These are phyloP conservation scores for Aspergillus conjunctus DNA, from an alignment of 495 filamentous ascomycete species.

Conservation along the genomic window DNA sequence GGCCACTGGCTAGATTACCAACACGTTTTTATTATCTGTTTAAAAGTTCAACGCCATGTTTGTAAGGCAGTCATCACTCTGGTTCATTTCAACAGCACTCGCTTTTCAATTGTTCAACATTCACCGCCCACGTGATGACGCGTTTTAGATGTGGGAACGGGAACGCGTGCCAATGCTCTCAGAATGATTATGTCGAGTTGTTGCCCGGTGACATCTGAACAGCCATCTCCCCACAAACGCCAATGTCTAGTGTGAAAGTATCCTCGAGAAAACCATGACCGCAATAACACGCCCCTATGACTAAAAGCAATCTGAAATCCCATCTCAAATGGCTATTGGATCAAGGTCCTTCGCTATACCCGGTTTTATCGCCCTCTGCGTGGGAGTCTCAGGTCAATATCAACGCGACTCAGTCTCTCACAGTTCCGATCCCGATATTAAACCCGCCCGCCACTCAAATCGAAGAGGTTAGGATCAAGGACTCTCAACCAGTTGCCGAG, in stretches of 20 bases:
- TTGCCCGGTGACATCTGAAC: constrained; percentile 23
- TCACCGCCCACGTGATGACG: constrained; percentile 6
- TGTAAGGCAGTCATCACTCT: too few relatives aligned
- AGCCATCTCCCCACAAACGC: constrained; percentile 13
- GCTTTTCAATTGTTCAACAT: too few relatives aligned
- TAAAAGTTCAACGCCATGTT: too few relatives aligned
- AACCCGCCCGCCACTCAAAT: constrained; percentile 11
- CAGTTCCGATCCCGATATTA: constrained; percentile 1
- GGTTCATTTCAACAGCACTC: too few relatives aligned
- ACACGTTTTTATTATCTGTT: too few relatives aligned
- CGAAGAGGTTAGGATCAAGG: constrained; percentile 13
- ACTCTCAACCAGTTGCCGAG: constrained; percentile 13
- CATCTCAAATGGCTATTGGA: constrained; percentile 56
- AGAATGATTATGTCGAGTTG: background rate
- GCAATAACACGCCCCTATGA: constrained; percentile 48
- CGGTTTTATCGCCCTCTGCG: constrained; percentile 34
- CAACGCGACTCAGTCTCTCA: background rate
- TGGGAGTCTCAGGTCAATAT: constrained; percentile 25
- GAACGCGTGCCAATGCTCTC: constrained; percentile 12
- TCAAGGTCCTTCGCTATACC: constrained; percentile 41
- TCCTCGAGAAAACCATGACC: constrained; percentile 33
- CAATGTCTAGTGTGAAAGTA: constrained; percentile 3
- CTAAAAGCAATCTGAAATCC: constrained; percentile 50
- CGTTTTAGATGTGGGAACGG: constrained; percentile 2
- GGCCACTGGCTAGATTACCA: too few relatives aligned